These are phyloP conservation scores for Rhipidocladum racemiflorum DNA, from an alignment of 176 grass and related monocot species.

Conservation along the genomic window DNA sequence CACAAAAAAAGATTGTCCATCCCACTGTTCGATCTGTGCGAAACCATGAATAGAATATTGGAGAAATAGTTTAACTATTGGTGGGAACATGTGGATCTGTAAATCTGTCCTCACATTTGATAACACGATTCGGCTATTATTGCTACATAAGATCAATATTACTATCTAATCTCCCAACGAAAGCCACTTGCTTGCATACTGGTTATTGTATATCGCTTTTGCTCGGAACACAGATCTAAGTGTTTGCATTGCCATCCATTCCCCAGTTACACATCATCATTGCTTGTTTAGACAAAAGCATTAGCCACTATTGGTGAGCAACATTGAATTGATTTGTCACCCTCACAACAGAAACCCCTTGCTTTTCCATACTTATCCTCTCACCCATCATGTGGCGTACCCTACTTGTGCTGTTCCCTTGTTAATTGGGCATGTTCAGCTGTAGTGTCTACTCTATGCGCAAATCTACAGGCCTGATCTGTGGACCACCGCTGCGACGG, in stretches of 20 bases:
- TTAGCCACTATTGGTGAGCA: not conserved
- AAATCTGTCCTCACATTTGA: not conserved
- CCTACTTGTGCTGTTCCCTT: not conserved
- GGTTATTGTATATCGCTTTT: not conserved
- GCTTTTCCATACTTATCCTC: not conserved
- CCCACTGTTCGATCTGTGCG: not conserved
- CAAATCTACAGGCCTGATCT: not conserved
- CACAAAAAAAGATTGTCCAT: not conserved
- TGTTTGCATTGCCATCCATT: not conserved
- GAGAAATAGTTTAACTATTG: not conserved
- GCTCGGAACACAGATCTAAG: not conserved
- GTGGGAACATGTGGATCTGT: not conserved
- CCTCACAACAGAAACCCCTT: not conserved
- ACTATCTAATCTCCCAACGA: not conserved
- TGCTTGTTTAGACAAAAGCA: not conserved
- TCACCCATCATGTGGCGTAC: not conserved
- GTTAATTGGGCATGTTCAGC: not conserved
- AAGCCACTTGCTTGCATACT: not conserved
- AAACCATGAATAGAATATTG: not conserved
- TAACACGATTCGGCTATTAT: not conserved
- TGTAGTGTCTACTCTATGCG: not conserved
- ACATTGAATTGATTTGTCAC: not conserved
- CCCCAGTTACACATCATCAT: not conserved
- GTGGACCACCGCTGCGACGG: conserved; percentile 21
- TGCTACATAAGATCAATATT: not conserved